Base-by-base conservation (phyloP, 768 basidiomycete species). In the Hygrocybe punicea region DNA sequence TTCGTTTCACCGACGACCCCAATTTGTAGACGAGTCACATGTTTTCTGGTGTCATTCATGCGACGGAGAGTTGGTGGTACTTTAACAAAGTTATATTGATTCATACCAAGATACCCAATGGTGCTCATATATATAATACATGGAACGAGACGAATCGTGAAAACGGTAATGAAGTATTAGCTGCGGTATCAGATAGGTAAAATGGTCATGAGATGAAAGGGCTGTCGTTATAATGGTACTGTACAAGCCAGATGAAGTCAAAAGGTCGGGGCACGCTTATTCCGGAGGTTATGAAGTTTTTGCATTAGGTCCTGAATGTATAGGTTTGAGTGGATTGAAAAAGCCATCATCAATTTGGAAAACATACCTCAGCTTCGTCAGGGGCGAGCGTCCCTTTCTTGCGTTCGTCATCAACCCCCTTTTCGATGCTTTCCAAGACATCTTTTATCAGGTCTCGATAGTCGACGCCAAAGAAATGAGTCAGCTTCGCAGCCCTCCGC, bases 11-110 rank as follows among this genome's bases (percentile, higher is more conserved):
- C 71, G 73, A 60, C 83, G 86, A 51, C 79, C 87, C 3, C 89
- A 91, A 65, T 93, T 92, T 67, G 74, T 92, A 74, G 91, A 93
- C 64, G 91, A 93, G 62, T 84, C 90, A 24, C 91, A 93, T 67
- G 83, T 93, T 16, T 93, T 93, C 73, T 93, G 91, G 90, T 93
- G 91, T 73, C 80, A 84, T 65, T 83, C 87, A 17, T 93, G 91
- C 77, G 77, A 74, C 49, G 91, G 91, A 47, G 91, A 93, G 69
- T 72, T 93, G 39, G 88, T 93, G 39, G 84, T 93, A 59, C 72
- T 93, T 57, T 89, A 71, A 68, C 34, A 8, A 34, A 10, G 14
- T 24, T 6, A 24, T 25, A 24, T 6, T 23, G 13, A 24, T 35
- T 49, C 8, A n/a, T 25, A 19, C 25, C 21, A n/a, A 10, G 21